Evolutionary conservation across 371 early-diverging fungal genomes (phyloP).

Genomic region (Dinochytrium kinnereticum): DNA sequence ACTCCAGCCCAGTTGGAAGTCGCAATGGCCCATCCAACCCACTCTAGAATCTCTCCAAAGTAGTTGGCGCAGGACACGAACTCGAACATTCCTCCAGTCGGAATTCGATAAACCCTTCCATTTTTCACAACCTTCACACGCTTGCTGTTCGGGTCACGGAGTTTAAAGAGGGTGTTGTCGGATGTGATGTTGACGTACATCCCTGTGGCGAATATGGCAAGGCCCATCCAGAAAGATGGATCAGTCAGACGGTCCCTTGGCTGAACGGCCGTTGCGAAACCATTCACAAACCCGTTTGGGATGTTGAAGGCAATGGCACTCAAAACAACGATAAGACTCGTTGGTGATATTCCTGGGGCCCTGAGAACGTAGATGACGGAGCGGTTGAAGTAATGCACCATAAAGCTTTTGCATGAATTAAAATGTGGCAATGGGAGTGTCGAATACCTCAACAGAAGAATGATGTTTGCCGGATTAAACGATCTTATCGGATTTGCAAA

Average conservation of each 20-base stretch:
- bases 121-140: not conserved
- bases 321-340: not conserved
- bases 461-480: not conserved
- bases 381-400: constrained; percentile 32
- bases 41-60: constrained; percentile 46
- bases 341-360: constrained; percentile 33
- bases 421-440: not conserved
- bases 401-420: constrained; percentile 12
- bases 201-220: constrained; percentile 32
- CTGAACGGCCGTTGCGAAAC: constrained; percentile 1
- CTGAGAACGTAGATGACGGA: constrained; percentile 19
- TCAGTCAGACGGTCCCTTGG: not conserved
- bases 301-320: constrained; percentile 29
- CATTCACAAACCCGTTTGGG: constrained; percentile 35
- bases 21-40: constrained; percentile 47
- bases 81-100: constrained; percentile 37
- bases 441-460: not conserved
- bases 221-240: constrained; percentile 27
- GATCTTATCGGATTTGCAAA: not conserved
- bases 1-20: constrained; percentile 18
- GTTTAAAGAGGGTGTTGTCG: constrained; percentile 30
- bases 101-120: constrained; percentile 38
- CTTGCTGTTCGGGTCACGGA: constrained; percentile 17
- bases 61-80: constrained; percentile 44
- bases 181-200: constrained; percentile 38